These are phyloP conservation scores for Ganoderma lucidum DNA, from an alignment of 1,284 basidiomycete genomes.

Conservation along the genomic window DNA sequence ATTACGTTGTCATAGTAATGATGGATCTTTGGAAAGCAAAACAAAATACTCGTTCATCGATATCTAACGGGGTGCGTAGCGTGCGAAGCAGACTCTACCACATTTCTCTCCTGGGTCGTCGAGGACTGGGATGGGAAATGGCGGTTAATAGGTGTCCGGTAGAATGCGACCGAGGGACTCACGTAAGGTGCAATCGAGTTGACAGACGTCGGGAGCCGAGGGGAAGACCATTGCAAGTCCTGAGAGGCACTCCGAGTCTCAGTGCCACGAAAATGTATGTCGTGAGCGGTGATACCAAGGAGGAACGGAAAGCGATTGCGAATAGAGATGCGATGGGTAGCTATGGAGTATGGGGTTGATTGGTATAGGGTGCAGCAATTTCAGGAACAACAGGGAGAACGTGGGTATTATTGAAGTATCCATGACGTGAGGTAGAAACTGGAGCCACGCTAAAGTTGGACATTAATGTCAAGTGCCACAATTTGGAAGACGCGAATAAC, in stretches of 20 bases:
- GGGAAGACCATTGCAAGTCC: conserved; percentile 37
- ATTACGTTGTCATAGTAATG: conserved; percentile 49
- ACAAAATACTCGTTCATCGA: conserved; percentile 49
- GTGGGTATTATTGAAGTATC: conserved; percentile 49
- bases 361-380: conserved; percentile 47
- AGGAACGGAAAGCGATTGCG: conserved; percentile 32
- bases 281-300: conserved; percentile 35
- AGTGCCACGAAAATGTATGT: conserved; percentile 33
- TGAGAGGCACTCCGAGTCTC: conserved; percentile 30
- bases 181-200: conserved; percentile 69
- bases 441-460: conserved; percentile 23
- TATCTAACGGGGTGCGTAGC: conserved; percentile 58
- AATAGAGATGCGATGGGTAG: conserved; percentile 65
- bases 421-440: conserved; percentile 34
- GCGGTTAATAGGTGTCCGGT: conserved; percentile 1
- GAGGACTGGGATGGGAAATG: conserved; percentile 45
- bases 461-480: conserved; percentile 13
- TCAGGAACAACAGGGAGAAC: conserved; percentile 67
- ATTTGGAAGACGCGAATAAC: conserved; percentile 33
- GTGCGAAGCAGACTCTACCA: conserved; percentile 56
- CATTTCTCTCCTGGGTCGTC: conserved; percentile 54
- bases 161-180: conserved; percentile 38
- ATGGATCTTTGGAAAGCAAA: conserved; percentile 46
- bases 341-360: conserved; percentile 33
- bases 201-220: conserved; percentile 47